A percentile compares a stretch with the other conserved stretches of the same genome.
Evolutionary conservation across 495 filamentous ascomycete species (phyloP).

Genomic region (Tuber borchii): DNA sequence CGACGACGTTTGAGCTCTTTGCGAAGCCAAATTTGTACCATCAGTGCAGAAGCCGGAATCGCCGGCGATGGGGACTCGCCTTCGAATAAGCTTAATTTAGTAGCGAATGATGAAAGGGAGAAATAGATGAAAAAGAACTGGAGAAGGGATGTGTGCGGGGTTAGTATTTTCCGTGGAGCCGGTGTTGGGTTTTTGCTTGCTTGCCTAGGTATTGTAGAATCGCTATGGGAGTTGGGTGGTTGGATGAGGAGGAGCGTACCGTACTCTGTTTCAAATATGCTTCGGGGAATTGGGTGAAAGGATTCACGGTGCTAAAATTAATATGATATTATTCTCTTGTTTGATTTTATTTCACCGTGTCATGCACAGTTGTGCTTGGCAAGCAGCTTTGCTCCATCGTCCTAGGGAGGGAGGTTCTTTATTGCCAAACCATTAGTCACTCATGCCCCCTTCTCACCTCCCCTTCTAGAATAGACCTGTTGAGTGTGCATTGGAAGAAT

Average conservation of each 20-base stretch:
- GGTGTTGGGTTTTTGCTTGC: background rate
- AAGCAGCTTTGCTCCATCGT: background rate
- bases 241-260: too few relatives aligned
- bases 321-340: background rate
- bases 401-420: background rate
- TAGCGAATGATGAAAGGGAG: background rate
- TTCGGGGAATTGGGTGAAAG: background rate
- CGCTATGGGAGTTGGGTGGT: background rate
- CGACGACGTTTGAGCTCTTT: constrained; percentile 62
- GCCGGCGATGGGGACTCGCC: constrained; percentile 45
- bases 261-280: background rate
- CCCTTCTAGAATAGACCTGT: too few relatives aligned
- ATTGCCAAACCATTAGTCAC: background rate
- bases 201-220: background rate
- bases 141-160: background rate
- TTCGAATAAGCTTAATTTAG: constrained; percentile 43
- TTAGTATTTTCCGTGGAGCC: too few relatives aligned
- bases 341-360: background rate
- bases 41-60: constrained; percentile 41
- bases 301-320: background rate
- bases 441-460: too few relatives aligned
- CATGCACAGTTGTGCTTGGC: background rate
- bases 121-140: background rate
- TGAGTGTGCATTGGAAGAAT: too few relatives aligned
- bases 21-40: constrained; percentile 52